These are phyloP conservation scores for Fonsecaea multimorphosa DNA, from an alignment of 2,329 filamentous ascomycete genomes.

Conservation along the genomic window DNA sequence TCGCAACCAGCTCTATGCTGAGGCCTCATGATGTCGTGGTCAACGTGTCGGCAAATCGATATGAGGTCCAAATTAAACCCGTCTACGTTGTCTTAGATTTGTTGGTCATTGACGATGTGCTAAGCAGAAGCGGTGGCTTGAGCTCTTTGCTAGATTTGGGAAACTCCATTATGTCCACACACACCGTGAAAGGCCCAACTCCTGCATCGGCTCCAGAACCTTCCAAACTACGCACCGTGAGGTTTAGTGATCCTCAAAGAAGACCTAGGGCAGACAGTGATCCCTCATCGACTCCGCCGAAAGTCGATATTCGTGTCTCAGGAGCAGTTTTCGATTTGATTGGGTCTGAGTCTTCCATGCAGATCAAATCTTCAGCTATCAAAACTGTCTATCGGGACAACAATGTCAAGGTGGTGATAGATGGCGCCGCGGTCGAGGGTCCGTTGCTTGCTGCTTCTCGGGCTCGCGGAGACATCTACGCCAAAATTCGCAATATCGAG, in stretches of 20 bases:
- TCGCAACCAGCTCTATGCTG: constrained; percentile 39
- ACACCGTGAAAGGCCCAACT: constrained; percentile 55
- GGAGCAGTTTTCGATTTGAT: constrained; percentile 78
- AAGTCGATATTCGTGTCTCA: constrained; percentile 77
- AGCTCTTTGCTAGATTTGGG: constrained; percentile 90
- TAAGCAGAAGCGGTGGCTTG: constrained; percentile 87
- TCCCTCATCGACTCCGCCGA: constrained; percentile 49
- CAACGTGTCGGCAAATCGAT: constrained; percentile 32
- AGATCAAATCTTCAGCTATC: constrained; percentile 77
- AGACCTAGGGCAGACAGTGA: constrained; percentile 31
- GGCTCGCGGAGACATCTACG: constrained; percentile 65
- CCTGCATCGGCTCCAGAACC: constrained; percentile 27
- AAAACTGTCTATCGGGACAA: constrained; percentile 79
- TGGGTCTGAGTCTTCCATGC: constrained; percentile 76
- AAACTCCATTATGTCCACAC: constrained; percentile 77
- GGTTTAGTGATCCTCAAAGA: constrained; percentile 57
- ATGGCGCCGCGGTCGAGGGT: constrained; percentile 75
- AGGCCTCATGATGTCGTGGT: constrained; percentile 36
- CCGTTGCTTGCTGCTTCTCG: constrained; percentile 54
- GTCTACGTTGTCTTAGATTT: constrained; percentile 78
- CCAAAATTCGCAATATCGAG: constrained; percentile 69
- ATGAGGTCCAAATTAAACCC: constrained; percentile 77
- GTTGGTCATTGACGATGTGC: constrained; percentile 80
- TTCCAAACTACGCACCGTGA: constrained; percentile 57
- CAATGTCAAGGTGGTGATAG: constrained; percentile 74